Base-by-base conservation (phyloP, 2,329 filamentous ascomycete species). In the Aspergillus hiratsukae region DNA sequence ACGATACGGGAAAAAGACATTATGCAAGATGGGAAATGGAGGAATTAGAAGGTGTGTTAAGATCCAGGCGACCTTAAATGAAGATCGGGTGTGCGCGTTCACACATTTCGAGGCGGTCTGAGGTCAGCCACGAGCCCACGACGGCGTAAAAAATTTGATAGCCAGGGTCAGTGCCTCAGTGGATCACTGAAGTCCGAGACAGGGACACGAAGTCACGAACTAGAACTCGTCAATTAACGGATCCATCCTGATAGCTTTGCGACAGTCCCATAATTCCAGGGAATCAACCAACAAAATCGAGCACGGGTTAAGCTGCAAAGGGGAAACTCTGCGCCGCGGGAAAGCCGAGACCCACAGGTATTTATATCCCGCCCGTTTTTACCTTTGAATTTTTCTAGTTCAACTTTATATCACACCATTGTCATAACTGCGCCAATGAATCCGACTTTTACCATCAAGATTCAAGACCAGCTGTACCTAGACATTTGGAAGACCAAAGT, bases 41-140 rank as follows among this genome's bases (percentile, higher is more conserved):
- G 52, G 49, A 52, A 54, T 48, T 48, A 45, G 43, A 17, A 28
- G 50, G 45, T 50, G 41, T 45, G 51, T 49, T 48, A 53, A 46
- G 29, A 19, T 3, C 14, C 37, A 37, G 17, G 23, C 23, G 23
- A 14, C 9, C 10, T 23, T 46, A 53, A 55, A 48, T 35, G 31
- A 17, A 35, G 31, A 35, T 35, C 11, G 14, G 14, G 31, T 35
- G 31, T 17, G 31, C 11, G 31, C 31, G 31, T 35, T 35, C 31
- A 41, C 41, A 31, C 40, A 52, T 25, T 58, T 41, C n/a, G 51
- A 51, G 53, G 58, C 50, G 54, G 58, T 60, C 59, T 60, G 61
- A 63, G 54, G 54, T 63, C 55, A 57, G 57, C 52, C 11, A 23
- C 23, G 23, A 23, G 23, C 3, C 53, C 40, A 41, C 21, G 48